Conservation (phyloP, 495 filamentous ascomycete genomes). For the Penicillium silybi region DNA sequence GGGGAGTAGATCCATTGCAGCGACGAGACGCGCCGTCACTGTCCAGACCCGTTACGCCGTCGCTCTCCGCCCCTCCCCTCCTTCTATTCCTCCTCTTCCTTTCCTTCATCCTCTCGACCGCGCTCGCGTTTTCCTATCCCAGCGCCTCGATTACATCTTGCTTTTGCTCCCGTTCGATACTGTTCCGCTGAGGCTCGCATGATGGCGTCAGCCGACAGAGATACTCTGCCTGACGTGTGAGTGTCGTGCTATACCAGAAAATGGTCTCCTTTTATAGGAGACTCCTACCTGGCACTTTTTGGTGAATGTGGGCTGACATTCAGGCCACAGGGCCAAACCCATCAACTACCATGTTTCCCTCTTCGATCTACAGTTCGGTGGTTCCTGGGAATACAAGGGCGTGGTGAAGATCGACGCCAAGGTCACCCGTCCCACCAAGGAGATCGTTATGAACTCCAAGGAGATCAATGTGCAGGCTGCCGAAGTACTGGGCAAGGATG, state of each 20-base stretch:
- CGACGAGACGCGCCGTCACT: conserved; percentile 27
- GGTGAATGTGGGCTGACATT: not conserved
- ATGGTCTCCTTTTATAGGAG: not conserved
- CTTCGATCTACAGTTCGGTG: conserved; percentile 67
- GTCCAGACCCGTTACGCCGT: conserved; percentile 20
- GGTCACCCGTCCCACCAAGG: conserved; percentile 57
- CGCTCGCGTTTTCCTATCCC: conserved; percentile 19
- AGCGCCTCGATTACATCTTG: conserved; percentile 10
- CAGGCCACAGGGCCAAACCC: conserved; percentile 62
- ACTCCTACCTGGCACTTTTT: not conserved
- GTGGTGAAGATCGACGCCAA: conserved; percentile 61
- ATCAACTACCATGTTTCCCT: conserved; percentile 81
- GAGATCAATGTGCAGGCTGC: conserved; percentile 40
- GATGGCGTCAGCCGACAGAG: conserved; percentile 48
- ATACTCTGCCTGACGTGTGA: conserved; percentile 51
- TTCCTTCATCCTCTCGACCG: conserved; percentile 22
- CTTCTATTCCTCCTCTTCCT: conserved; percentile 19
- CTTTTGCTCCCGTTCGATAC: conserved; percentile 18
- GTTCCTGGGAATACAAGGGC: conserved; percentile 78
- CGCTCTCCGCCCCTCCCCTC: conserved; percentile 28
- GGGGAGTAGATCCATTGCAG: conserved; percentile 37
- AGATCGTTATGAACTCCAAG: conserved; percentile 69
- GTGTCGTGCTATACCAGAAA: conserved; percentile 16
- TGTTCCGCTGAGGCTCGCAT: conserved; percentile 41
- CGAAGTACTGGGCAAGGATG: conserved; percentile 31